phyloP scores from a whole-genome alignment of 208 protist species.

The Sergeia podlipaevii region DNA sequence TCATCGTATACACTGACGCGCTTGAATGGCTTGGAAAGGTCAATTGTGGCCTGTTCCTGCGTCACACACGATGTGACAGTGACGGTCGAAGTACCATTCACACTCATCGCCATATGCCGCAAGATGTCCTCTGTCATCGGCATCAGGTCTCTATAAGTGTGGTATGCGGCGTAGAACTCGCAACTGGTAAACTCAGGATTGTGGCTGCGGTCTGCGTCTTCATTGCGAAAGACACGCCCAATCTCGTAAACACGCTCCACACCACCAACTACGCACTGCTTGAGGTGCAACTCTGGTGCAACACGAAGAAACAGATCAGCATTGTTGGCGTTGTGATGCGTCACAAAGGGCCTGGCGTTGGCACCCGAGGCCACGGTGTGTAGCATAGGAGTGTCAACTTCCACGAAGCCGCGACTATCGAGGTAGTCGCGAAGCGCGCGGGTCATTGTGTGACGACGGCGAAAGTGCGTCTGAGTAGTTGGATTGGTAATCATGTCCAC shows the following conservation, averaged over 20 bases:
- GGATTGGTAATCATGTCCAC: conserved; percentile 86
- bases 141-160: conserved; percentile 94
- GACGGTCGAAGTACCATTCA: conserved; percentile 46
- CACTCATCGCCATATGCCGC: conserved; percentile 43
- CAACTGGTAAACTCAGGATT: conserved; percentile 96
- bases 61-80: conserved; percentile 23
- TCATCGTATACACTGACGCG: conserved; percentile 87
- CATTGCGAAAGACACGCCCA: conserved; percentile 93
- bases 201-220: conserved; percentile 93
- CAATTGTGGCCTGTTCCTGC: conserved; percentile 44
- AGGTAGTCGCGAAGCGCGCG: conserved; percentile 70
- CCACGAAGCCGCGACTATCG: conserved; percentile 68
- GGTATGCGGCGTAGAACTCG: conserved; percentile 93
- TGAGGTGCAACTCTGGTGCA: conserved; percentile 94
- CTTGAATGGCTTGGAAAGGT: conserved; percentile 85
- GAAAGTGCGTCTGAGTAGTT: conserved; percentile 36
- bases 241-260: conserved; percentile 95
- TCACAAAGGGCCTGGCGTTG: conserved; percentile 90
- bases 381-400: conserved; percentile 95
- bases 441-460: conserved; percentile 58
- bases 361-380: conserved; percentile 86
- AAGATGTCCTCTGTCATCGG: conserved; percentile 93
- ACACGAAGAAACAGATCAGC: conserved; percentile 82
- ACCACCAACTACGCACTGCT: conserved; percentile 93
- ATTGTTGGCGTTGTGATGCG: conserved; percentile 88